Conservation (phyloP, 345 rosid genomes). For the Kandelia obovata region DNA sequence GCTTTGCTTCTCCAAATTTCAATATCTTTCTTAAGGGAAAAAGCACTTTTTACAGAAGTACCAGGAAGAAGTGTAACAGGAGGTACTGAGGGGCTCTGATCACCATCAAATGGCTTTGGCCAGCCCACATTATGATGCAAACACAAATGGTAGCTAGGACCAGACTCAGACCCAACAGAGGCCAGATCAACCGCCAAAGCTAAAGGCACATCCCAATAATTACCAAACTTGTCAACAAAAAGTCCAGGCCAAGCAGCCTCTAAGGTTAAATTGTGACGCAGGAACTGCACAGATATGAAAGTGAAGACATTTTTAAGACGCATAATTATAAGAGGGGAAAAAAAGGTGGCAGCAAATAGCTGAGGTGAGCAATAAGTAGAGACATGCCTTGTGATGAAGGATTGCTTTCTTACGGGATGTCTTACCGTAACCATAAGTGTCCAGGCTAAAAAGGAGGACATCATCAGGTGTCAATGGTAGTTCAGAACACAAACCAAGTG, state of each 20-base stretch:
- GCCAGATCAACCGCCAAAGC: conserved; percentile 65
- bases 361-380: background rate
- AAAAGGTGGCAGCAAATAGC: background rate
- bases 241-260: conserved; percentile 80
- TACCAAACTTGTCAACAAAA: conserved; percentile 55
- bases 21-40: conserved; percentile 56
- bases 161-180: conserved; percentile 61
- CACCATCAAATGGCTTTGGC: conserved; percentile 41
- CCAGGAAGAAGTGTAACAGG: conserved; percentile 74
- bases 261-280: conserved; percentile 52
- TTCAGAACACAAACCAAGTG: conserved; percentile 72
- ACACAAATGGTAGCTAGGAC: conserved; percentile 62
- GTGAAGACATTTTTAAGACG: background rate
- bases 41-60: conserved; percentile 52
- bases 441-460: conserved; percentile 56
- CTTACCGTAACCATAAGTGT: conserved; percentile 40
- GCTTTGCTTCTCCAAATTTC: conserved; percentile 76
- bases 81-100: conserved; percentile 21
- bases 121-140: conserved; percentile 57
- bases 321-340: no score
- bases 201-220: conserved; percentile 85
- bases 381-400: conserved; percentile 55
- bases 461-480: conserved; percentile 59
- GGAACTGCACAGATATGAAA: conserved; percentile 50
- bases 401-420: conserved; percentile 67